Conservation (phyloP, 2,329 filamentous ascomycete genomes). For the Orbilia ellipsospora region DNA sequence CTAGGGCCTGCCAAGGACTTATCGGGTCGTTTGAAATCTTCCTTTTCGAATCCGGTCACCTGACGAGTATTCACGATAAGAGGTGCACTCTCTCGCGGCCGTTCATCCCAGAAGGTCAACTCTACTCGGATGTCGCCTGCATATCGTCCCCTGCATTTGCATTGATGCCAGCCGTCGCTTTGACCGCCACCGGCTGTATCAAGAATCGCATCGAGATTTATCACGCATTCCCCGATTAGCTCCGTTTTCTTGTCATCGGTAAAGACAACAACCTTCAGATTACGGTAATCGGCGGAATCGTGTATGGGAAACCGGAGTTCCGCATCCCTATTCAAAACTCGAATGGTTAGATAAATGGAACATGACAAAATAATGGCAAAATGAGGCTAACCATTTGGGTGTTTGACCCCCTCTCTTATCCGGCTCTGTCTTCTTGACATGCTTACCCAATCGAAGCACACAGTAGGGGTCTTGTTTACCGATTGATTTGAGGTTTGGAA, state of each 20-base stretch:
- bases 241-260: constrained; percentile 99
- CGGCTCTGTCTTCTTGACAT: constrained; percentile 95
- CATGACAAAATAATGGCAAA: neutral
- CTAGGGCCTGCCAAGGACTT: constrained; percentile 42
- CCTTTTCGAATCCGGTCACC: constrained; percentile 49
- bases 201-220: constrained; percentile 83
- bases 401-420: constrained; percentile 95
- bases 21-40: constrained; percentile 51
- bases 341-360: constrained; percentile 53
- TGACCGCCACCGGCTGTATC: constrained; percentile 84
- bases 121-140: constrained; percentile 94
- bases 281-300: constrained; percentile 95
- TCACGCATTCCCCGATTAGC: constrained; percentile 92
- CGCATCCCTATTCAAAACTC: constrained; percentile 78
- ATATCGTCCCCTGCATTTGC: constrained; percentile 92
- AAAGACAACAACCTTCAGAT: constrained; percentile 94
- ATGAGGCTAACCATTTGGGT: constrained; percentile 80
- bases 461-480: constrained; percentile 99
- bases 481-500: constrained; percentile 96
- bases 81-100: constrained; percentile 74
- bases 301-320: constrained; percentile 96
- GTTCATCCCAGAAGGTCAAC: constrained; percentile 92
- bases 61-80: constrained; percentile 44
- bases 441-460: constrained; percentile 90
- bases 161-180: constrained; percentile 88